phyloP scores from a whole-genome alignment of 257 asterid genomes.

The Solanum medicagineum region DNA sequence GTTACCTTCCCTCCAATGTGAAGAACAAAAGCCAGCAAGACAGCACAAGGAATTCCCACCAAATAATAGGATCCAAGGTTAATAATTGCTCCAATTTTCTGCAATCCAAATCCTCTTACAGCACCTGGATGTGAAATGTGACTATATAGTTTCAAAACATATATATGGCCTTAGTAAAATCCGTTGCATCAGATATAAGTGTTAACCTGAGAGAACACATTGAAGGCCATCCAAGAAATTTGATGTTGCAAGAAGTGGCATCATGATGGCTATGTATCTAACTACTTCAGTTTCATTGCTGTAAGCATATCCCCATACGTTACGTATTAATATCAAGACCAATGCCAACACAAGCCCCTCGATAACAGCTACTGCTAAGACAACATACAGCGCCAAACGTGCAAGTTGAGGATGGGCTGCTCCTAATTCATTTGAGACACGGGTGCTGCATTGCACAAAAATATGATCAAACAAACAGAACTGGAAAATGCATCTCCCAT shows the following conservation, averaged over 20 bases:
- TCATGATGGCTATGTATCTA: conserved; percentile 46
- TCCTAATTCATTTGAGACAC: conserved; percentile 79
- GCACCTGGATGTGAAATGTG: conserved; percentile 26
- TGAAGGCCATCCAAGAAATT: conserved; percentile 70
- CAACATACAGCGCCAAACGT: conserved; percentile 45
- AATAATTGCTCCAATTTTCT: conserved; percentile 73
- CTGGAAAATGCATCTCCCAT: neutral
- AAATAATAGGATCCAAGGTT: conserved; percentile 83
- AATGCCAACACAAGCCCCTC: conserved; percentile 43
- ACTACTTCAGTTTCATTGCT: conserved; percentile 56
- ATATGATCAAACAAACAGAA: neutral
- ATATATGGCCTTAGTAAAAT: neutral
- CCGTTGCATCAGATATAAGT: neutral
- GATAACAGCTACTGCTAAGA: conserved; percentile 26
- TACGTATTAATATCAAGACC: conserved; percentile 33
- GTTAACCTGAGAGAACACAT: conserved; percentile 67
- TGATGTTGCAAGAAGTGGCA: conserved; percentile 72
- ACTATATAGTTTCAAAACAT: neutral
- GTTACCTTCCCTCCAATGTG: conserved; percentile 67
- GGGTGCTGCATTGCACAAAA: conserved; percentile 36
- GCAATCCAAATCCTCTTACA: conserved; percentile 73
- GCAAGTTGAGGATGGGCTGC: conserved; percentile 60
- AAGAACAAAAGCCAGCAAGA: conserved; percentile 50
- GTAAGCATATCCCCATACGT: conserved; percentile 64
- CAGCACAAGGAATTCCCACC: conserved; percentile 60